A percentile compares a stretch with the other conserved stretches of the same genome.
Evolutionary conservation across 305 asterid genomes (phyloP).

Genomic region (Coffea humblotiana): DNA sequence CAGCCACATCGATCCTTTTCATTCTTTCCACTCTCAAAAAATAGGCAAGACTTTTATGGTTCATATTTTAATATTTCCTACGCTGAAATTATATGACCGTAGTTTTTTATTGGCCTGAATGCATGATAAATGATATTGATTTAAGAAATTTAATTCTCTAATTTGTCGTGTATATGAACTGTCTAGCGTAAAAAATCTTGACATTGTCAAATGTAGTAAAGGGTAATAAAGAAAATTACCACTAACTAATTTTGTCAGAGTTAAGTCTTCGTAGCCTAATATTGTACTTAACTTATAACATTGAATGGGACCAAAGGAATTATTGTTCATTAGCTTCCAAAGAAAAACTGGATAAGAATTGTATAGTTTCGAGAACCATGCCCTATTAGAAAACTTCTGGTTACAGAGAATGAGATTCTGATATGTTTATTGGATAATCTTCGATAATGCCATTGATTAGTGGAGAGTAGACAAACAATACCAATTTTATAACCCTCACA

Average conservation of each 20-base stretch:
- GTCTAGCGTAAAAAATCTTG: too few species aligned
- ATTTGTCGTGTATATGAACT: too few species aligned
- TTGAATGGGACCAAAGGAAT: neutral
- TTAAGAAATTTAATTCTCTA: too few species aligned
- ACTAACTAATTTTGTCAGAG: neutral
- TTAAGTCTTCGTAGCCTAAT: neutral
- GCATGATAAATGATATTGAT: too few species aligned
- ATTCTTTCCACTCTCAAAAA: neutral
- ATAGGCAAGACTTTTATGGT: neutral
- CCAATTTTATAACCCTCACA: constrained; percentile 11
- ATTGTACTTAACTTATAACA: neutral
- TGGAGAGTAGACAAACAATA: neutral
- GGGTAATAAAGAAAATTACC: neutral
- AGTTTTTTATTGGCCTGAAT: too few species aligned
- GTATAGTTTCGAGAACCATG: constrained; percentile 5
- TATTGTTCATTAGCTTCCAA: neutral
- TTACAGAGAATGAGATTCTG: neutral
- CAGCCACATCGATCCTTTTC: neutral
- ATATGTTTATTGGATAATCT: neutral
- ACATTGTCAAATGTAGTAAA: neutral
- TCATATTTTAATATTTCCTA: neutral
- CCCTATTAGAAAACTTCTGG: neutral
- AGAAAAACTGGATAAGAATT: constrained; percentile 3
- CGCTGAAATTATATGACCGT: too few species aligned
- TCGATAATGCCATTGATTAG: neutral